A percentile compares a stretch with the other conserved stretches of the same genome.
phyloP scores from a whole-genome alignment of 371 early-diverging fungal species.

The Cokeromyces recurvatus region DNA sequence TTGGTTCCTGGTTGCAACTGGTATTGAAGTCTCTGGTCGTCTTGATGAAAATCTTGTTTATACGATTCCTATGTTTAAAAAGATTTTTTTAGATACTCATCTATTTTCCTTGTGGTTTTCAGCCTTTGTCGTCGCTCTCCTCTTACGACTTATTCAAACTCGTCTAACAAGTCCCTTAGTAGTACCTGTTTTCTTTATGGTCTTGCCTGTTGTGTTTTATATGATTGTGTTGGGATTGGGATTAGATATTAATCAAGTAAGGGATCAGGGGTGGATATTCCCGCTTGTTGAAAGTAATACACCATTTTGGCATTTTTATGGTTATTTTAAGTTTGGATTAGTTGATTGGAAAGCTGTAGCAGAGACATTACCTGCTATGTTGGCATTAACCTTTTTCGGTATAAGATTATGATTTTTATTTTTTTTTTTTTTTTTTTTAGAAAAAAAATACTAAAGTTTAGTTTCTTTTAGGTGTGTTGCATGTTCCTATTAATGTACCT shows the following conservation, averaged over 20 bases:
- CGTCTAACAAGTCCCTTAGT: constrained; percentile 61
- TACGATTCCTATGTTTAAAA: constrained; percentile 48
- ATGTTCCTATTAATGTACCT: constrained; percentile 93
- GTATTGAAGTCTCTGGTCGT: constrained; percentile 82
- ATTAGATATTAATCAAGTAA: constrained; percentile 59
- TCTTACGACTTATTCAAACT: constrained; percentile 53
- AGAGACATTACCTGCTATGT: constrained; percentile 82
- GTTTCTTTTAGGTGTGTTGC: constrained; percentile 61
- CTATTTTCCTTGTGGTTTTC: constrained; percentile 76
- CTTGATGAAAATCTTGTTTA: constrained; percentile 50
- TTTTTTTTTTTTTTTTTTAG: neutral
- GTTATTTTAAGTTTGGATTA: constrained; percentile 65
- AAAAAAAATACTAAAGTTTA: neutral
- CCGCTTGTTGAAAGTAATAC: constrained; percentile 62
- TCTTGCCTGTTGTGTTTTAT: constrained; percentile 80
- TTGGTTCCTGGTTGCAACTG: constrained; percentile 90
- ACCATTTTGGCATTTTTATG: constrained; percentile 87
- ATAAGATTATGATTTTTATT: neutral
- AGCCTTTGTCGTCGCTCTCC: constrained; percentile 66
- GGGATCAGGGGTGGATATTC: constrained; percentile 86
- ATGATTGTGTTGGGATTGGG: constrained; percentile 52
- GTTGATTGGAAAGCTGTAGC: constrained; percentile 78
- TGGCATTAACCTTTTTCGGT: constrained; percentile 93
- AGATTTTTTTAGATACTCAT: constrained; percentile 53
- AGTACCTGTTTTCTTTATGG: constrained; percentile 83